Evolutionary conservation across 495 filamentous ascomycete species (phyloP), one percentile per base, ranked within the genome.

Genomic region (Daldinia caldariorum): DNA sequence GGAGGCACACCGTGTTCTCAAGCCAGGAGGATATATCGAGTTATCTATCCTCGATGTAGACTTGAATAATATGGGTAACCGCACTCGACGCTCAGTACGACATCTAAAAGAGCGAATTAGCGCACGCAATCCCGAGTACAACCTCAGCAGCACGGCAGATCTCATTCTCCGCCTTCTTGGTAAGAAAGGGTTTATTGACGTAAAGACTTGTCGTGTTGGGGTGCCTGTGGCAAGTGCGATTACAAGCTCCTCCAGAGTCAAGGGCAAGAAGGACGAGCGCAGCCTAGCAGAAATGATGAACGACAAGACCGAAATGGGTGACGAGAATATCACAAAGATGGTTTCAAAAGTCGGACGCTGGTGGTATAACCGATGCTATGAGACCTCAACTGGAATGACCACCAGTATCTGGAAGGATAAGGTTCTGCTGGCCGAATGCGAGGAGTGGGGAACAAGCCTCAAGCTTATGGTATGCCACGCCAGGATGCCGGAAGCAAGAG

Each of bases 311-410:
- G 82, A 83, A 18, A 85, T 87, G 6, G 86, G 81, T 32, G 92
- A 96, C 73, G 90, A 92, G 70, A 89, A 87, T 58, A 96, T 97
- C 71, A 91, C 92, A 4, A 94, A 93, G 73, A 96, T 97, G 82
- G 93, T 98, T 18, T 89, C 94, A 18, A 89, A 88, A 66, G 94
- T 99, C 7, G 96, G 95, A 14, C 84, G 96, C 41, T 99, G 94
- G 93, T 98, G 96, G 95, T 97, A 97, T 78, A 90, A 87, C 4
- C 86, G 90, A 56, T 97, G 93, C 82, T 98, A 98, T 77, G 95
- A 98, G 81, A 84, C 78, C 50, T 76, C 78, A 6, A 85, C 85
- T 20, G 81, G 85, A 7, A 82, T 90, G 14, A 79, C 85, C 26
- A 72, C 58, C 12, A 94, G 91, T 75, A 92, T 99, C 75, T 97